phyloP scores from a whole-genome alignment of 2,329 filamentous ascomycete species.

The Blastomyces percursus region DNA sequence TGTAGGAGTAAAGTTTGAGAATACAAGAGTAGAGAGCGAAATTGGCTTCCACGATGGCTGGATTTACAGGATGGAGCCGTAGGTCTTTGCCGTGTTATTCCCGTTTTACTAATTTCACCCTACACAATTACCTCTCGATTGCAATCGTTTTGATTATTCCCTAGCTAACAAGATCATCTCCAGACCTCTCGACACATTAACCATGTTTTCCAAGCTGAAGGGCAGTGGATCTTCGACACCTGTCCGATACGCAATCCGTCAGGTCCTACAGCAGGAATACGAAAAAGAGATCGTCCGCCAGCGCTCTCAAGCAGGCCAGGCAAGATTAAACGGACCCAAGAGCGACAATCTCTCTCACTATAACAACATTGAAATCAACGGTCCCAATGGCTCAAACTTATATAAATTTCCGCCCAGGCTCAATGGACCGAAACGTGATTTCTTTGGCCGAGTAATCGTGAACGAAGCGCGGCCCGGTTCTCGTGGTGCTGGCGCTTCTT shows the following conservation, averaged over 20 bases:
- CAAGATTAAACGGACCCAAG: constrained; percentile 38
- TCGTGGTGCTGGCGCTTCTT: background rate
- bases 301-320: constrained; percentile 55
- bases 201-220: constrained; percentile 46
- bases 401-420: constrained; percentile 15
- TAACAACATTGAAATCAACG: constrained; percentile 15
- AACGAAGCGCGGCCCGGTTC: constrained; percentile 30
- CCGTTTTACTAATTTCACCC: background rate
- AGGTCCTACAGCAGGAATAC: constrained; percentile 86
- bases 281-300: constrained; percentile 58
- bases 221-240: constrained; percentile 50
- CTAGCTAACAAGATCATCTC: background rate
- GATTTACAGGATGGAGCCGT: constrained; percentile 94
- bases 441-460: constrained; percentile 66
- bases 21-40: constrained; percentile 64
- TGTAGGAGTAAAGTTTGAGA: constrained; percentile 69
- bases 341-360: constrained; percentile 24
- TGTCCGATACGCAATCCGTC: constrained; percentile 82
- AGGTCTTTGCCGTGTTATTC: constrained; percentile 35
- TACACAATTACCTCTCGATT: constrained; percentile 14
- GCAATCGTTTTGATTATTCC: constrained; percentile 18
- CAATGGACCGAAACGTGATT: constrained; percentile 57
- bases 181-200: constrained; percentile 62
- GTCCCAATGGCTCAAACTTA: constrained; percentile 25
- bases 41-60: constrained; percentile 52